phyloP scores from a whole-genome alignment of 2,329 filamentous ascomycete species.

The Aureobasidium namibiae region DNA sequence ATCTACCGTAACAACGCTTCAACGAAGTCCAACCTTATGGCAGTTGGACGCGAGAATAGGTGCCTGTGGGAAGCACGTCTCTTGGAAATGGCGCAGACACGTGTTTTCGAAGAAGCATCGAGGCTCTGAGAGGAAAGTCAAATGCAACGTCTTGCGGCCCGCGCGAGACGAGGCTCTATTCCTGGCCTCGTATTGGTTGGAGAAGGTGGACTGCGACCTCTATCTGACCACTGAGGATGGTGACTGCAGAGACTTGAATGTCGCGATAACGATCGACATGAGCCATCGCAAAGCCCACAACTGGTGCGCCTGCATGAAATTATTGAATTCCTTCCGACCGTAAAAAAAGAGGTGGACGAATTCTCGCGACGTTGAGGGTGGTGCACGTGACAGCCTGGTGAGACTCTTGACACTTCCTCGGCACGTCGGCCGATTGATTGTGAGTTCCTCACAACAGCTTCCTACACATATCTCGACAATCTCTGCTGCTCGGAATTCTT shows the following conservation, averaged over 20 bases:
- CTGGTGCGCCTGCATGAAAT: constrained; percentile 1
- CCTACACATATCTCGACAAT: background rate
- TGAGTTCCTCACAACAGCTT: background rate
- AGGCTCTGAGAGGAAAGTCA: constrained; percentile 5
- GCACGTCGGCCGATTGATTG: background rate
- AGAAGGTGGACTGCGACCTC: background rate
- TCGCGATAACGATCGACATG: background rate
- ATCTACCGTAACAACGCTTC: background rate
- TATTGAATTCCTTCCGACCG: background rate
- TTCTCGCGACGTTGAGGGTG: background rate
- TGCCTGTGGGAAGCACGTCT: background rate
- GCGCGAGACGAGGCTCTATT: background rate
- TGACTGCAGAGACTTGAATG: background rate
- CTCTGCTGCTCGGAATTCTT: background rate
- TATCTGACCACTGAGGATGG: background rate
- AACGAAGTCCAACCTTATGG: background rate
- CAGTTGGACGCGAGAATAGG: background rate
- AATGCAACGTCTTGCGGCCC: background rate
- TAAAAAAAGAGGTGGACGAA: background rate
- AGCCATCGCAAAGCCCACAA: background rate
- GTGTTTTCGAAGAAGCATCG: background rate
- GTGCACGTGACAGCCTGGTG: background rate
- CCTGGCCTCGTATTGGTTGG: background rate
- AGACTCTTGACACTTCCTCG: background rate
- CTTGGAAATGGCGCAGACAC: background rate